Base-by-base conservation (phyloP, 352 stramenopile species). In the Paralagenidium karlingii region DNA sequence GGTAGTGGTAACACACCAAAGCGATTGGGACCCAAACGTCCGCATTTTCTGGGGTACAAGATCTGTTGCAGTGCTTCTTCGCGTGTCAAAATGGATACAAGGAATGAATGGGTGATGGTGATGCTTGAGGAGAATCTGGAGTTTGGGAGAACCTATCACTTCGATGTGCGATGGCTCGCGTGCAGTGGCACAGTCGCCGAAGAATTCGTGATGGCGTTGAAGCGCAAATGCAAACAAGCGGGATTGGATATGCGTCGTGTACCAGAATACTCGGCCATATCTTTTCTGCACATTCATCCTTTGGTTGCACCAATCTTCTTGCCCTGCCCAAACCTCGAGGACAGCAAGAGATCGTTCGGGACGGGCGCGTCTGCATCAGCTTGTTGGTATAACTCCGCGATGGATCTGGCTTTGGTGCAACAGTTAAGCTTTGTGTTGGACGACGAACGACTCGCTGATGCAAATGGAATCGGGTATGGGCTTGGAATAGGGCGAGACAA, bases 121-220 rank as follows among this genome's bases (percentile, higher is more conserved):
- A 58, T 63, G 1, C 28, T 88, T 3, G 71, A 85, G 46, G 65
- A 78, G 30, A 70, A 52, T 2, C 68, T 82, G 54, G 47, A 75
- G 34, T 49, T 75, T 3, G 58, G 58, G 8, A 61, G 61, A 19
- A 81, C 51, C 20, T 88, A 70, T 24, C 71, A 88, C 32, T 46
- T 88, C 28, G 75, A 85, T 26, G 55, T 88, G 20, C 68, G 71
- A 3, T 88, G 75, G 75, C 49, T 86, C 8, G 75, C 71, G n/a
- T 88, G 75, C 51, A 83, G 71, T 40, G 70, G 75, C 29, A 79
- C 65, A 15, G 64, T 75, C 18, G 62, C 70, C 0, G 75, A 88
- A 33, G 75, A 88, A 29, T 85, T 88, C 45, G 65, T 88, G 32
- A 46, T 61, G 11, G 66, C 62, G 13, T 47, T 88, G 22, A 57